Evolutionary conservation across 441 rosid genomes (phyloP).

Genomic region (Caryocar brasiliense): DNA sequence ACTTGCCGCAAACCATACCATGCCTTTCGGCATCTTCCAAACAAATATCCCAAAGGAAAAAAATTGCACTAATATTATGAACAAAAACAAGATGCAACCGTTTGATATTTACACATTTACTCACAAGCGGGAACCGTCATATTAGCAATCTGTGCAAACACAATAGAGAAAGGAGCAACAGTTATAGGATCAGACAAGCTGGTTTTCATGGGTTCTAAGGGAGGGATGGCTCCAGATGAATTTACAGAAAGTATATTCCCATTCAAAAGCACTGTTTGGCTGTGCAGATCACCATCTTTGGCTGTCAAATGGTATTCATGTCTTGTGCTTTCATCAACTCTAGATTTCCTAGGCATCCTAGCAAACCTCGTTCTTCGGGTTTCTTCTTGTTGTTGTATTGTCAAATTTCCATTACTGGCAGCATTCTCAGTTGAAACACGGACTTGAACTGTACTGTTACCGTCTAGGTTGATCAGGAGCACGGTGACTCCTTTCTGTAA

Average conservation of each 20-base stretch:
- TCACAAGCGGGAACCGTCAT: constrained; percentile 27
- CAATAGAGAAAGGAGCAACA: constrained; percentile 35
- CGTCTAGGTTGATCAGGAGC: constrained; percentile 27
- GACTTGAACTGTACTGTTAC: constrained; percentile 13
- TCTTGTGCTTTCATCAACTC: constrained; percentile 2
- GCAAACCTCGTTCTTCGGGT: constrained; percentile 11
- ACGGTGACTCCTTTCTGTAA: constrained; percentile 20
- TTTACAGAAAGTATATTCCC: constrained; percentile 22
- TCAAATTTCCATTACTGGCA: not conserved
- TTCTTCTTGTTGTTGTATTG: not conserved
- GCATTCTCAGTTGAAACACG: constrained; percentile 17
- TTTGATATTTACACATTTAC: constrained; percentile 1
- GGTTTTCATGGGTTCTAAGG: constrained; percentile 19
- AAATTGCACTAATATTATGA: too few species aligned
- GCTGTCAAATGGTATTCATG: constrained; percentile 44
- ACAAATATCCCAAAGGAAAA: too few species aligned
- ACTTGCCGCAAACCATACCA: too few species aligned
- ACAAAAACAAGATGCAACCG: not conserved
- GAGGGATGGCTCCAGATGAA: constrained; percentile 28
- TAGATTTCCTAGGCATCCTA: constrained; percentile 2
- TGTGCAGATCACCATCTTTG: constrained; percentile 29
- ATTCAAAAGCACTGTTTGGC: constrained; percentile 30
- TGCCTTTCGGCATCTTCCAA: too few species aligned
- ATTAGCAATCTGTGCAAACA: constrained; percentile 21
- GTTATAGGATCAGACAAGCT: constrained; percentile 21